These are phyloP conservation scores for Crithidia thermophila DNA, from an alignment of 208 protist species.

Conservation along the genomic window DNA sequence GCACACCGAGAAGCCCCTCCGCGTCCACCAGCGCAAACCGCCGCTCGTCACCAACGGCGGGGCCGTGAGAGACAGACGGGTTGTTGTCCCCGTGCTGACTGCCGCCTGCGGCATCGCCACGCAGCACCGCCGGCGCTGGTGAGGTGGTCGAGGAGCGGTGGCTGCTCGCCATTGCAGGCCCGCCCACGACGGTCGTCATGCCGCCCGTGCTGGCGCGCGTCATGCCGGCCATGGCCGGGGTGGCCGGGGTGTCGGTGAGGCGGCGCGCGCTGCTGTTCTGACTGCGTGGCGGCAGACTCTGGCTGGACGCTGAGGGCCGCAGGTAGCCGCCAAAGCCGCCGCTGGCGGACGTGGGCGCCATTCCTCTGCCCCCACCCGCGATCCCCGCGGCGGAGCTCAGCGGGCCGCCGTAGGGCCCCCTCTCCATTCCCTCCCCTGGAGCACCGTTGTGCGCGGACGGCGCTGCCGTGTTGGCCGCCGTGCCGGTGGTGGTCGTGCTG, in stretches of 20 bases:
- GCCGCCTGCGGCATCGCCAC: neutral
- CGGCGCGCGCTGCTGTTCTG: conserved; percentile 24
- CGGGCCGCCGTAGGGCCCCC: neutral
- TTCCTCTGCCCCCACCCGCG: neutral
- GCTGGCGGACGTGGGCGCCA: neutral
- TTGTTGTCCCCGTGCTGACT: neutral
- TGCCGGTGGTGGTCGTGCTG: conserved; percentile 6
- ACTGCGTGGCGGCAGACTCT: conserved; percentile 19
- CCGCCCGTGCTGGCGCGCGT: neutral
- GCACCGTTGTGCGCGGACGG: too few species aligned
- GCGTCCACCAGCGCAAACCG: conserved; percentile 6
- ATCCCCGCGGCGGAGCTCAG: neutral
- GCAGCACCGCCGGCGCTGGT: neutral
- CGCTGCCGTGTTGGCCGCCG: neutral
- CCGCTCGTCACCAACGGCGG: neutral
- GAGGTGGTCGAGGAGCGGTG: conserved; percentile 11
- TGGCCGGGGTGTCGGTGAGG: conserved; percentile 13
- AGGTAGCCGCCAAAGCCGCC: conserved; percentile 1
- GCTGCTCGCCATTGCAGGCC: neutral
- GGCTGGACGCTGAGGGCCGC: conserved; percentile 12
- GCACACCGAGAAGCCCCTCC: conserved; percentile 27
- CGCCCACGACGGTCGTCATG: too few species aligned
- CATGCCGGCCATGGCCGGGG: conserved; percentile 9
- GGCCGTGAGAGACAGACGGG: neutral
- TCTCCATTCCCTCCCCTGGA: neutral